Percentiles rank a stretch among this genome's conserved stretches.
Evolutionary conservation across 257 asterid genomes (phyloP).

Genomic region (Gentiana macrophylla): DNA sequence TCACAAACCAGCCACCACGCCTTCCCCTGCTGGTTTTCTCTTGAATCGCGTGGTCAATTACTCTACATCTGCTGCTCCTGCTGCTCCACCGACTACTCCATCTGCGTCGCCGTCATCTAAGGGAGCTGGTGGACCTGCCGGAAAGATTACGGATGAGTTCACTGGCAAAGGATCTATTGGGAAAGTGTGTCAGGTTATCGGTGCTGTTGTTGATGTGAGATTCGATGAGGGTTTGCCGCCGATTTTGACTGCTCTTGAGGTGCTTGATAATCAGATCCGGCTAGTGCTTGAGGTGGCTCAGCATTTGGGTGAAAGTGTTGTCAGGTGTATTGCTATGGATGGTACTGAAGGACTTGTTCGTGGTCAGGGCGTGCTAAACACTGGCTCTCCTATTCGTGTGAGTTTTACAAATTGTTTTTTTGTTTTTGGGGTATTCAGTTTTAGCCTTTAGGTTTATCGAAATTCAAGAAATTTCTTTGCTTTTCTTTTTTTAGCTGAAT

Average conservation of each 20-base stretch:
- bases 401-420: conserved; percentile 9
- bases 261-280: neutral
- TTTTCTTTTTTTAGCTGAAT: neutral
- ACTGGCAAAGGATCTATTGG: neutral
- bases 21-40: neutral
- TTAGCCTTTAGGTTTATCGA: no score
- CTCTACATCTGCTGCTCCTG: neutral
- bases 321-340: conserved; percentile 63
- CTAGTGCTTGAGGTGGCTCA: conserved; percentile 5
- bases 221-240: conserved; percentile 4
- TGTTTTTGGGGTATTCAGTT: no score
- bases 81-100: neutral
- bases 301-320: conserved; percentile 4
- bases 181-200: conserved; percentile 3
- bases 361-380: conserved; percentile 76
- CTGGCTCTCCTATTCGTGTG: conserved; percentile 84
- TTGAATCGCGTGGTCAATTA: neutral
- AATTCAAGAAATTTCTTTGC: no score
- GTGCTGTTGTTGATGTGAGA: conserved; percentile 2
- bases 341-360: conserved; percentile 89
- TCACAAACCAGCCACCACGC: neutral
- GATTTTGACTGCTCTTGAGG: conserved; percentile 2
- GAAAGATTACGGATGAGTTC: neutral
- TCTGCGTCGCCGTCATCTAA: neutral
- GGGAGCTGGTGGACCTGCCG: neutral